Percentiles rank a stretch among this genome's conserved stretches.
Evolutionary conservation across 768 basidiomycete species (phyloP).

Genomic region (Boletellus sp.): DNA sequence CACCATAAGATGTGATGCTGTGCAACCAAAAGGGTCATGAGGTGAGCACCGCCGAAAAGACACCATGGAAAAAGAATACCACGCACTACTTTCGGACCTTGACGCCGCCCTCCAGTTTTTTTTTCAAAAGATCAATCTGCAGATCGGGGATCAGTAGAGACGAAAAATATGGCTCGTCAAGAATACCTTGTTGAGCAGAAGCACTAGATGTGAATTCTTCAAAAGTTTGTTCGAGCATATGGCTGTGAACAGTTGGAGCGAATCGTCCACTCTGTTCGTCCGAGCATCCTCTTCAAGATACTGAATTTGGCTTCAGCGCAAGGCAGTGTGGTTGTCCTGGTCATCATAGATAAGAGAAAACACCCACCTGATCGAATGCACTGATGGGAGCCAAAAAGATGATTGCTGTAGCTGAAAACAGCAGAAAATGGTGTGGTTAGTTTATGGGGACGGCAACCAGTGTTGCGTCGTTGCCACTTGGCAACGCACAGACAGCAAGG

Average conservation of each 20-base stretch:
- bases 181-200: conserved; percentile 74
- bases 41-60: background rate
- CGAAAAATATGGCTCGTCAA: conserved; percentile 3
- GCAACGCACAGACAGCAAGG: conserved; percentile 4
- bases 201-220: conserved; percentile 65
- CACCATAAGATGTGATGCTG: conserved; percentile 76
- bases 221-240: conserved; percentile 76
- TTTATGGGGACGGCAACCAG: conserved; percentile 9
- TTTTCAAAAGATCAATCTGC: conserved; percentile 67
- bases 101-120: conserved; percentile 65
- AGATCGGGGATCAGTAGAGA: conserved; percentile 7
- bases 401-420: conserved; percentile 63
- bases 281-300: conserved; percentile 80
- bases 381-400: conserved; percentile 86
- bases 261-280: conserved; percentile 79
- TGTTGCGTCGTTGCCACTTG: conserved; percentile 18
- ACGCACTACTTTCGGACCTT: conserved; percentile 76
- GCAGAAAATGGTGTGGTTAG: conserved; percentile 5
- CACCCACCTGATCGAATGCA: conserved; percentile 76
- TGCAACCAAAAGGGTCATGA: background rate
- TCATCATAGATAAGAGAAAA: background rate
- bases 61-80: conserved; percentile 1
- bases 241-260: conserved; percentile 69
- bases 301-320: conserved; percentile 33
- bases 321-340: conserved; percentile 10